phyloP scores from a whole-genome alignment of 345 rosid species.

The Eucalyptus brandiana region DNA sequence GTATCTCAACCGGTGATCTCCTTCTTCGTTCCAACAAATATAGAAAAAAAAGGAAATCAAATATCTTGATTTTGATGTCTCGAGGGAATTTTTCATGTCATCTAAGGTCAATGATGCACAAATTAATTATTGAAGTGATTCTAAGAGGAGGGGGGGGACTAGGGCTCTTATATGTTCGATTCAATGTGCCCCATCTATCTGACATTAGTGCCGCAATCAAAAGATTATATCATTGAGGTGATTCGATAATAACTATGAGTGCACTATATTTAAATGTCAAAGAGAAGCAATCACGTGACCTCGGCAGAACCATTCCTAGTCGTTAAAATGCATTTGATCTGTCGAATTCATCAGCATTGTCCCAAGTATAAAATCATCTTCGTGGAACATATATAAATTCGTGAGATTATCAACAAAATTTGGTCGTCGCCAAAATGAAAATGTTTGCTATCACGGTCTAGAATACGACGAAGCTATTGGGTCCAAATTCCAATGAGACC shows the following conservation, averaged over 20 bases:
- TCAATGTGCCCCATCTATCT: neutral
- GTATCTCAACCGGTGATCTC: neutral
- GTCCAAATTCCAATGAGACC: neutral
- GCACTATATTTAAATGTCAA: neutral
- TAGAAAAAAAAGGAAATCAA: neutral
- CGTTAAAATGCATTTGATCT: neutral
- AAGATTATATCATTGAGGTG: neutral
- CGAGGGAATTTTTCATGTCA: neutral
- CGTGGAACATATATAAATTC: neutral
- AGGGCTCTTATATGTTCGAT: neutral
- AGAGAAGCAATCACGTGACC: neutral
- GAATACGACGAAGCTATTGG: neutral
- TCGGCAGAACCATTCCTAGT: fast-evolving
- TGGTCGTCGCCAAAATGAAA: neutral
- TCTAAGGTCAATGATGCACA: neutral
- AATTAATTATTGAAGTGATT: neutral
- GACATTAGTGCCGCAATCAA: neutral
- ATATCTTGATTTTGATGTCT: neutral
- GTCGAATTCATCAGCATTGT: neutral
- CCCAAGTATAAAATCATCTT: neutral
- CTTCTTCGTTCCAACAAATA: neutral
- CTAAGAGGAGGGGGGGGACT: neutral
- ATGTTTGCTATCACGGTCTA: neutral
- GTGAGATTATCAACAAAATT: neutral
- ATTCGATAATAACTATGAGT: neutral